Conservation (phyloP, 2,329 filamentous ascomycete species). For the Xylaria sp. region DNA sequence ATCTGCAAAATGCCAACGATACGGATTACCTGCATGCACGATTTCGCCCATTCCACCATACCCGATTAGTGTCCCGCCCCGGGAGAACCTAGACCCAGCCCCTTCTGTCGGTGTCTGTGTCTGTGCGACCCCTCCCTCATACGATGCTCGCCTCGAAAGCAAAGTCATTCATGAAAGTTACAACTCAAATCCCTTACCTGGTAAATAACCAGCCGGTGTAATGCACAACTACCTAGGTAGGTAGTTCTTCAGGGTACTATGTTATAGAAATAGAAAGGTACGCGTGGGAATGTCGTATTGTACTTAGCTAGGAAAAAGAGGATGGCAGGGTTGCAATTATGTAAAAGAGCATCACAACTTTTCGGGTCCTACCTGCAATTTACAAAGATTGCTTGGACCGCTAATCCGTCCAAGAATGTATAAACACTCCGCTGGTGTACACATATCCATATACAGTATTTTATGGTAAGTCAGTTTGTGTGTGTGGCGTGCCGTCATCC, state of each 20-base stretch:
- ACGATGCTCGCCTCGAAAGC: neutral
- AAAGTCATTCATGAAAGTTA: neutral
- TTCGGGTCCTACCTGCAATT: conserved; percentile 30
- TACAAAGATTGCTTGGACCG: conserved; percentile 7
- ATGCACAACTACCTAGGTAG: too few species aligned
- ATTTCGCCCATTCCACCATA: conserved; percentile 16
- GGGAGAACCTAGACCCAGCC: conserved; percentile 13
- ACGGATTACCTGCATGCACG: conserved; percentile 2
- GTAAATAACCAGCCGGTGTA: conserved; percentile 1
- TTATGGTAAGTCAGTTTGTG: neutral
- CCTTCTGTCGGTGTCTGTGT: conserved; percentile 22
- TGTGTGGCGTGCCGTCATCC: neutral
- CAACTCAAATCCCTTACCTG: conserved; percentile 6
- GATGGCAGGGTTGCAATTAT: conserved; percentile 21
- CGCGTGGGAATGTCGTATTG: conserved; percentile 25
- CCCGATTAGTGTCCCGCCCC: conserved; percentile 25
- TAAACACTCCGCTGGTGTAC: conserved; percentile 13
- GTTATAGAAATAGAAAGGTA: conserved; percentile 14
- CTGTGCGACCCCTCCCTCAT: conserved; percentile 25
- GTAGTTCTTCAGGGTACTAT: too few species aligned
- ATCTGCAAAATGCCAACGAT: neutral
- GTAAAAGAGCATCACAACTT: conserved; percentile 27
- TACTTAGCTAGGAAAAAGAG: conserved; percentile 19
- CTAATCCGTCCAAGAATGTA: neutral
- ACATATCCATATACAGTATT: conserved; percentile 4